Conservation (phyloP, 1,139 yeast genomes). For the Candida sp. region DNA sequence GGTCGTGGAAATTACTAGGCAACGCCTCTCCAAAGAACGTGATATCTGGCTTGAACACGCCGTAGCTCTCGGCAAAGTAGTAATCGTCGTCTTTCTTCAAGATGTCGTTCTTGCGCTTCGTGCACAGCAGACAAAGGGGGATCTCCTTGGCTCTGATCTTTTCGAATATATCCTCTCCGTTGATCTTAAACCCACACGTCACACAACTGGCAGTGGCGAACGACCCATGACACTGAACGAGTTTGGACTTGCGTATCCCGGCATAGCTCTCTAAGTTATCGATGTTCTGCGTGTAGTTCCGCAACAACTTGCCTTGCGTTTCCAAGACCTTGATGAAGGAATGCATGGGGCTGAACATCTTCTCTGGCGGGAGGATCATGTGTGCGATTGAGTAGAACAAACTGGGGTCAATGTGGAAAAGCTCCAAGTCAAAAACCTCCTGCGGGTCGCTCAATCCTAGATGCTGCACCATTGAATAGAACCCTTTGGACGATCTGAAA, state of each 20-base stretch:
- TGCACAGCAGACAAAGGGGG: conserved; percentile 77
- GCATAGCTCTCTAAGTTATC: conserved; percentile 90
- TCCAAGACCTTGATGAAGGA: conserved; percentile 78
- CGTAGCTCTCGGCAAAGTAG: conserved; percentile 52
- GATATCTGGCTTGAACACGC: conserved; percentile 95
- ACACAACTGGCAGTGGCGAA: conserved; percentile 92
- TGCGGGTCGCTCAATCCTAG: conserved; percentile 90
- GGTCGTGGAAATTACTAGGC: conserved; percentile 73
- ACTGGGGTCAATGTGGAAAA: conserved; percentile 78
- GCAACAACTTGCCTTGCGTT: conserved; percentile 75
- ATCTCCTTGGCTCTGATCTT: conserved; percentile 64
- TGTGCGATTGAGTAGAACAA: conserved; percentile 89
- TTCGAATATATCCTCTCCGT: conserved; percentile 69
- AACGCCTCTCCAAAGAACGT: conserved; percentile 93
- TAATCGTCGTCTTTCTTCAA: conserved; percentile 33
- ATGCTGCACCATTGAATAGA: conserved; percentile 72
- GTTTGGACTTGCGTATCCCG: conserved; percentile 69
- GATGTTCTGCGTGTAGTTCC: conserved; percentile 95
- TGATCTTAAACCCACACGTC: conserved; percentile 71
- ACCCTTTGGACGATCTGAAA: conserved; percentile 89
- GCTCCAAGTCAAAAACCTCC: conserved; percentile 83
- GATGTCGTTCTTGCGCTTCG: conserved; percentile 39
- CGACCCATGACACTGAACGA: conserved; percentile 96
- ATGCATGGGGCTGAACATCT: conserved; percentile 83
- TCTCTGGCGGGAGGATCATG: conserved; percentile 82